Evolutionary conservation across 2,329 filamentous ascomycete genomes (phyloP).

Genomic region (Westerdykella aurantiaca): DNA sequence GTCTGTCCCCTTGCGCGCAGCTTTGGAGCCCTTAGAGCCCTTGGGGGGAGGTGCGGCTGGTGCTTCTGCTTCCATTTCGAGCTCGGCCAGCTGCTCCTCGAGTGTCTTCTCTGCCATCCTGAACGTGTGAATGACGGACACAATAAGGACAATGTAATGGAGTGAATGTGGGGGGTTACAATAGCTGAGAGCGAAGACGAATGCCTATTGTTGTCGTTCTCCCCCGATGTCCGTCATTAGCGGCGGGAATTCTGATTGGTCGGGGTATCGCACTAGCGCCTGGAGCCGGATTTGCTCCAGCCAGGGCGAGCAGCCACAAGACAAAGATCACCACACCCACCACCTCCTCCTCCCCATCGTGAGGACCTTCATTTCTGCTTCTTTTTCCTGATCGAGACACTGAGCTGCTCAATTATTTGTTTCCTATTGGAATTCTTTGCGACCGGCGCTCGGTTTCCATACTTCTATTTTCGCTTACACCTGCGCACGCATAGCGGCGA

Average conservation of each 20-base stretch:
- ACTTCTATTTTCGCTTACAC: slow-evolving; percentile 17
- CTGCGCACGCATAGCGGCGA: slow-evolving; percentile 4
- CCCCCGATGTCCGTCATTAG: slow-evolving; percentile 20
- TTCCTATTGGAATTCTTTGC: not conserved
- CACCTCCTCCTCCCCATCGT: slow-evolving; percentile 13
- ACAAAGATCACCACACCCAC: slow-evolving; percentile 33
- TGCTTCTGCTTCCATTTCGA: slow-evolving; percentile 31
- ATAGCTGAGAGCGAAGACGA: slow-evolving; percentile 2
- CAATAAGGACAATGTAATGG: not conserved
- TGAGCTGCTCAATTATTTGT: not conserved
- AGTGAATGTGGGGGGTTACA: slow-evolving; percentile 1
- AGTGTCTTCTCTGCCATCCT: slow-evolving; percentile 38
- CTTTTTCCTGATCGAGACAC: slow-evolving; percentile 2
- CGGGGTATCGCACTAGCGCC: slow-evolving; percentile 17
- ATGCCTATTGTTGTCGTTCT: slow-evolving; percentile 6
- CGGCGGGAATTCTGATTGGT: slow-evolving; percentile 19
- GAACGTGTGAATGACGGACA: not conserved
- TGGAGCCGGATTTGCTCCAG: slow-evolving; percentile 27
- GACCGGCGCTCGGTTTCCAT: slow-evolving; percentile 6
- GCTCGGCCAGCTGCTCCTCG: slow-evolving; percentile 46
- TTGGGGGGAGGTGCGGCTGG: slow-evolving; percentile 29
- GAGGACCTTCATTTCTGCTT: slow-evolving; percentile 7
- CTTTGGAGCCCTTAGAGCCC: slow-evolving; percentile 42
- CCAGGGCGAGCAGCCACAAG: slow-evolving; percentile 13
- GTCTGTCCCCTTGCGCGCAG: slow-evolving; percentile 38